phyloP scores from a whole-genome alignment of 495 filamentous ascomycete genomes.

The Penicillium crystallinum region DNA sequence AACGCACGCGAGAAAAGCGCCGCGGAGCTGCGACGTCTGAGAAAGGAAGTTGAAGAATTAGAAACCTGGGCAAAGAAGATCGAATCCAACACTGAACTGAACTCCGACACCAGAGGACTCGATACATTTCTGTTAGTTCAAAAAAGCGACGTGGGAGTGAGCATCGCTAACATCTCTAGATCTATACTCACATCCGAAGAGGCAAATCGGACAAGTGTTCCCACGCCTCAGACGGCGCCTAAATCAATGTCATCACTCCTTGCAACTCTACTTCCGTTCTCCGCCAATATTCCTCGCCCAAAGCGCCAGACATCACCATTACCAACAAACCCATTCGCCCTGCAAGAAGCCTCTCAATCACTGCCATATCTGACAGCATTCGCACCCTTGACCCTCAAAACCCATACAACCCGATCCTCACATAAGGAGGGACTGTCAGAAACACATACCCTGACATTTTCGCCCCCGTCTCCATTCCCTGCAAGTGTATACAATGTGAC shows the following conservation, averaged over 20 bases:
- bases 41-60: constrained; percentile 34
- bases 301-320: constrained; percentile 19
- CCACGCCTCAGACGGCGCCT: constrained; percentile 7
- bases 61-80: constrained; percentile 30
- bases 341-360: constrained; percentile 26
- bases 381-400: constrained; percentile 31
- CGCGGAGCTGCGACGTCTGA: constrained; percentile 29
- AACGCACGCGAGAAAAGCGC: constrained; percentile 26
- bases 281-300: constrained; percentile 25
- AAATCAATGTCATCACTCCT: constrained; percentile 36
- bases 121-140: constrained; percentile 30
- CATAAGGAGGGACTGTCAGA: constrained; percentile 21
- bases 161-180: constrained; percentile 19
- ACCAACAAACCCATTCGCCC: constrained; percentile 34
- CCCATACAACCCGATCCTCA: constrained; percentile 21
- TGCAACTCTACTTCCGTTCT: constrained; percentile 39
- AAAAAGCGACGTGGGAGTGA: neutral
- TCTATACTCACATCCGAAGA: constrained; percentile 24
- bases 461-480: constrained; percentile 36
- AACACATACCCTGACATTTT: constrained; percentile 34
- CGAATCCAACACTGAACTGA: constrained; percentile 21
- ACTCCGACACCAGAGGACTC: constrained; percentile 10
- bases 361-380: constrained; percentile 34
- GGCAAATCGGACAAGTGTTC: constrained; percentile 15
- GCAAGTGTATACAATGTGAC: constrained; percentile 29